Percentiles rank a stretch among this genome's conserved stretches.
phyloP scores from a whole-genome alignment of 1,139 yeast species.

The Lodderomyces oxycetoniae region DNA sequence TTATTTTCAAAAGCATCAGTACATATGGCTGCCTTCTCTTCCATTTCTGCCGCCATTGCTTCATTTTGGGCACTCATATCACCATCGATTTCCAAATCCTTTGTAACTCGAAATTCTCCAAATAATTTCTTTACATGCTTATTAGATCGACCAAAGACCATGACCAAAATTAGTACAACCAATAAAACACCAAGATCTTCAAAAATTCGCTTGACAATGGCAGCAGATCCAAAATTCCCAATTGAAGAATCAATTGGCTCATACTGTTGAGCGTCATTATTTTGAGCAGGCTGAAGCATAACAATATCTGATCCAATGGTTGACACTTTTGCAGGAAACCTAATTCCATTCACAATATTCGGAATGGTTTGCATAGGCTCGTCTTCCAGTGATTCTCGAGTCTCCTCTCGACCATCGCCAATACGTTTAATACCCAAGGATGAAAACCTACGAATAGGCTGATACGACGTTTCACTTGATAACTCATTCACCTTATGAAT shows the following conservation, averaged over 20 bases:
- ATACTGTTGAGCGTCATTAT: conserved; percentile 3
- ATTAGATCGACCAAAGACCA: conserved; percentile 37
- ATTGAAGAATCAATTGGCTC: conserved; percentile 2
- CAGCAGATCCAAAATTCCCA: conserved; percentile 3
- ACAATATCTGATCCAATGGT: conserved; percentile 15
- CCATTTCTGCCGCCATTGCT: conserved; percentile 4
- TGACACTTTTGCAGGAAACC: conserved; percentile 22
- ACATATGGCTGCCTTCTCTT: conserved; percentile 1
- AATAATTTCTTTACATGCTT: conserved; percentile 16
- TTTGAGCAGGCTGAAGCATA: conserved; percentile 12
- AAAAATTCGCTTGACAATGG: conserved; percentile 29
- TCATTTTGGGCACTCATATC: not conserved
- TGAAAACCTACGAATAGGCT: conserved; percentile 32
- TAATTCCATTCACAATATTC: conserved; percentile 36
- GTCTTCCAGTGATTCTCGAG: not conserved
- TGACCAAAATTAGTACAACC: conserved; percentile 24
- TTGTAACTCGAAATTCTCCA: conserved; percentile 14
- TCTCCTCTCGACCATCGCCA: conserved; percentile 22
- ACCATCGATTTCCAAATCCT: conserved; percentile 7
- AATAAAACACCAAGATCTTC: conserved; percentile 49
- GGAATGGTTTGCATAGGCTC: conserved; percentile 12
- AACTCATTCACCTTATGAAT: conserved; percentile 44
- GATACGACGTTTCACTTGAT: conserved; percentile 30
- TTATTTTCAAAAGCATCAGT: not conserved
- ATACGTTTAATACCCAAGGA: conserved; percentile 19